Conservation (phyloP, 208 protist species). For the Crithidia thermophila region DNA sequence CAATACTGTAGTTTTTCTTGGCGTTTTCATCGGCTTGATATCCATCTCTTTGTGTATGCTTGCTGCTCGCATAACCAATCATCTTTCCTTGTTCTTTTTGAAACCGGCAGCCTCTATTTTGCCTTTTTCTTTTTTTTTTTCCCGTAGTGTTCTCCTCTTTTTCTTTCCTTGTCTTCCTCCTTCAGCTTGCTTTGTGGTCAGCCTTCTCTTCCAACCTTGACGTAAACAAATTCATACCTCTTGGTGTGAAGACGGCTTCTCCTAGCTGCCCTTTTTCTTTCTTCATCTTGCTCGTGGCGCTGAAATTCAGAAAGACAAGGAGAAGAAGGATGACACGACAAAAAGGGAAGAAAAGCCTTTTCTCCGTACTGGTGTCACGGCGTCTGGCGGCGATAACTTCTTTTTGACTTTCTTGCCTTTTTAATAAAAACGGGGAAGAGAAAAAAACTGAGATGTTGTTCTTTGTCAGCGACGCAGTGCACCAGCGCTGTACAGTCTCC, state of each 20-base stretch:
- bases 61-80: not conserved
- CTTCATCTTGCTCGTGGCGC: too few relatives aligned
- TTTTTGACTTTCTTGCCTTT: not conserved
- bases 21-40: not conserved
- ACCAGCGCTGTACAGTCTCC: not conserved
- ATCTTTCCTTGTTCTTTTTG: not conserved
- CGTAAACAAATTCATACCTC: not conserved
- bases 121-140: not conserved
- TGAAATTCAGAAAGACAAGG: too few relatives aligned
- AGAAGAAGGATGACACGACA: too few relatives aligned
- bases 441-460: not conserved
- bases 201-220: too few relatives aligned
- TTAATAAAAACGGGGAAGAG: not conserved
- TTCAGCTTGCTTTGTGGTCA: not conserved
- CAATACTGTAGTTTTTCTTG: not conserved
- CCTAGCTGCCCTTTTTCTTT: too few relatives aligned
- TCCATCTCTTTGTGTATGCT: not conserved
- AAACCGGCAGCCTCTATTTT: not conserved
- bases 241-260: not conserved
- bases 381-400: too few relatives aligned
- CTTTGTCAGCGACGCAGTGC: not conserved
- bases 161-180: slow-evolving; percentile 13
- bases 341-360: too few relatives aligned
- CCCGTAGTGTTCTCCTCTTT: not conserved
- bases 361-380: too few relatives aligned